These are phyloP conservation scores for Yamadazyma siamensis DNA, from an alignment of 1,139 yeast species.

Conservation along the genomic window DNA sequence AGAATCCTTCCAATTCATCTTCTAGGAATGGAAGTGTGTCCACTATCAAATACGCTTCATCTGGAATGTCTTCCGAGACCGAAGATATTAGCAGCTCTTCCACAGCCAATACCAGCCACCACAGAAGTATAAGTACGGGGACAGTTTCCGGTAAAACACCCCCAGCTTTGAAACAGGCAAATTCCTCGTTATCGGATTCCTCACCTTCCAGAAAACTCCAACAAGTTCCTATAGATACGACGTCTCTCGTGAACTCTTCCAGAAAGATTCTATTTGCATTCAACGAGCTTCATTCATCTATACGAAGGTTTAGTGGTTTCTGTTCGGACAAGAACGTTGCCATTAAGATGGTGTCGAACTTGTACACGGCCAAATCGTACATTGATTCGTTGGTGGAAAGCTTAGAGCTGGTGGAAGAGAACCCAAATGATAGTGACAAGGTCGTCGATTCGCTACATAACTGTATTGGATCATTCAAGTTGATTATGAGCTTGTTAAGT, in stretches of 20 bases:
- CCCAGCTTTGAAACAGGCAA: conserved; percentile 4
- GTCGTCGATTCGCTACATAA: conserved; percentile 29
- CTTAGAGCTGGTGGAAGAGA: conserved; percentile 54
- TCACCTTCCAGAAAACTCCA: conserved; percentile 10
- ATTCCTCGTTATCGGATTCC: conserved; percentile 5
- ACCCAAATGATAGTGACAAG: conserved; percentile 26
- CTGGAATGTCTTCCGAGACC: conserved; percentile 7
- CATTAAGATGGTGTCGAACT: conserved; percentile 52
- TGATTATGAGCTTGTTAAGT: conserved; percentile 46
- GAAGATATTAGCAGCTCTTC: conserved; percentile 7
- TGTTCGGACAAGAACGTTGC: conserved; percentile 63
- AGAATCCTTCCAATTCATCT: conserved; percentile 7
- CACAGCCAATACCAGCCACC: conserved; percentile 6
- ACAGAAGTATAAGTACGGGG: conserved; percentile 3
- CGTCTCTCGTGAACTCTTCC: conserved; percentile 46
- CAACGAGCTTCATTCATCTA: conserved; percentile 68
- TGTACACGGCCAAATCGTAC: conserved; percentile 55
- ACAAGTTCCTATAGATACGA: conserved; percentile 11
- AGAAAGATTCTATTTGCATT: conserved; percentile 57
- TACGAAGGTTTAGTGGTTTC: conserved; percentile 63
- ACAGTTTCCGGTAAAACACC: conserved; percentile 5
- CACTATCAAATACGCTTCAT: conserved; percentile 5
- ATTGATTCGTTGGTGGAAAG: conserved; percentile 59
- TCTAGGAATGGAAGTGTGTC: conserved; percentile 13
- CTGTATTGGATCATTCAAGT: conserved; percentile 47